Percentiles rank a stretch among this genome's conserved stretches.
phyloP scores from a whole-genome alignment of 1,284 basidiomycete species.

The Moesziomyces sp. region DNA sequence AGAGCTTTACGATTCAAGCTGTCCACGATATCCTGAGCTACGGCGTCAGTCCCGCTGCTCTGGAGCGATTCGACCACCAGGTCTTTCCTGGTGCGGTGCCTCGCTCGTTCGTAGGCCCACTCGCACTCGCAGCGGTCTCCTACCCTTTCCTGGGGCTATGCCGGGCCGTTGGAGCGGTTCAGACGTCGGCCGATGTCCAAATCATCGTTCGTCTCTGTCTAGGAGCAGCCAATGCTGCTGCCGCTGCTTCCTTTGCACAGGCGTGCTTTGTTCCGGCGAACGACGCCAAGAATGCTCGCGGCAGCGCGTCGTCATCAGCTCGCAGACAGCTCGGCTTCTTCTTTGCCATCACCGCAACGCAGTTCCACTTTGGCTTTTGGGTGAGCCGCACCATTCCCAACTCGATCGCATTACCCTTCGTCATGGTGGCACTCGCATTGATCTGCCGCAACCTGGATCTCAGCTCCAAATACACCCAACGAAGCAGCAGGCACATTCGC shows the following conservation, averaged over 20 bases:
- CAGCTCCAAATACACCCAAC: conserved; percentile 9
- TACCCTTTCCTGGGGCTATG: conserved; percentile 65
- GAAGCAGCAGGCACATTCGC: neutral
- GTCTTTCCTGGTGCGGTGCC: conserved; percentile 89
- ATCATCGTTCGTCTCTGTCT: conserved; percentile 80
- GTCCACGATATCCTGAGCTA: conserved; percentile 86
- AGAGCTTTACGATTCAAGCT: conserved; percentile 94
- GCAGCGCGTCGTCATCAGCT: neutral
- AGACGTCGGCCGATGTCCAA: conserved; percentile 74
- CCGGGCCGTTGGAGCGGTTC: conserved; percentile 70
- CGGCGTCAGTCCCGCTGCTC: conserved; percentile 71
- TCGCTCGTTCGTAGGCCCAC: conserved; percentile 82
- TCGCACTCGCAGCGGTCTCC: conserved; percentile 58
- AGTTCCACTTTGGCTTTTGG: conserved; percentile 94
- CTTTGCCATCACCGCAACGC: conserved; percentile 77
- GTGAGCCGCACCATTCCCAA: conserved; percentile 92
- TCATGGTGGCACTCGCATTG: conserved; percentile 74
- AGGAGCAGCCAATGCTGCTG: conserved; percentile 76
- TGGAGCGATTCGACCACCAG: conserved; percentile 84
- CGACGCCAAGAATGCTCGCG: neutral
- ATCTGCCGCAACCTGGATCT: conserved; percentile 70
- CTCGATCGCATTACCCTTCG: conserved; percentile 86
- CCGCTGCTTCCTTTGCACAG: conserved; percentile 76
- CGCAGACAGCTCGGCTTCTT: conserved; percentile 56
- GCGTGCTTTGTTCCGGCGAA: conserved; percentile 70